Base-by-base conservation (phyloP, 148 eudicot genomes). In the Spergularia bocconei region DNA sequence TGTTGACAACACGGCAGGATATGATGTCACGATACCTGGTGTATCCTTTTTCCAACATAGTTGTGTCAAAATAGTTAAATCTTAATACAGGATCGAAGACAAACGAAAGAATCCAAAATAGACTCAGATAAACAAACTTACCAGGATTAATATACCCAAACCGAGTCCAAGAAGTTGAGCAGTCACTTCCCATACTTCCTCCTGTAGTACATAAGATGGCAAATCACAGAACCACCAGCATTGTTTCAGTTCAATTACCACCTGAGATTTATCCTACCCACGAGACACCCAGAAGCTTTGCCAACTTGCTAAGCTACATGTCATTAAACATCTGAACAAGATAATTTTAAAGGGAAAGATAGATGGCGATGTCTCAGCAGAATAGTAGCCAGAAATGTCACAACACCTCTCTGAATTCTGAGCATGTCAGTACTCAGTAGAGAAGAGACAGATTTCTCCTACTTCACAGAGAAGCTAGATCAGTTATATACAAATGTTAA, bases 151-250 rank as follows among this genome's bases (percentile, higher is more conserved):
- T 82, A 95, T 88, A 70, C 98, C 99, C 5, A 95, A 77, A 82
- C 82, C 89, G 78, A 95, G 98, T 74, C 99, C 99, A 82, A 95
- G 21, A 76, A 95, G 86, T 84, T 95, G 97, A 63, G 99, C 99
- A 83, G 86, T 76, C 59, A 95, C 99, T 80, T 92, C 99, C 99
- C 99, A 95, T 55, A 95, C 99, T 85, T 95, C 98, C 82, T 95
- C 99, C 99, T 95, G 80, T 48, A 60, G 54, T 55, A 69, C 75
- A 78, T 23, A 15, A 11, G 72, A 68, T 17, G 21, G 0, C 20
- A 54, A 48, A 44, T 57, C 62, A 38, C 17, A 60, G 19, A 60
- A 65, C 17, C 25, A 5, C 23, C 25, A 5, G 15, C 53, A 4
- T 54, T 63, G n/a, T 51, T 41, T 53, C 38, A 60, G 52, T 20